Evolutionary conservation across 208 protist species (phyloP).

Genomic region (Eutreptiella sp.): DNA sequence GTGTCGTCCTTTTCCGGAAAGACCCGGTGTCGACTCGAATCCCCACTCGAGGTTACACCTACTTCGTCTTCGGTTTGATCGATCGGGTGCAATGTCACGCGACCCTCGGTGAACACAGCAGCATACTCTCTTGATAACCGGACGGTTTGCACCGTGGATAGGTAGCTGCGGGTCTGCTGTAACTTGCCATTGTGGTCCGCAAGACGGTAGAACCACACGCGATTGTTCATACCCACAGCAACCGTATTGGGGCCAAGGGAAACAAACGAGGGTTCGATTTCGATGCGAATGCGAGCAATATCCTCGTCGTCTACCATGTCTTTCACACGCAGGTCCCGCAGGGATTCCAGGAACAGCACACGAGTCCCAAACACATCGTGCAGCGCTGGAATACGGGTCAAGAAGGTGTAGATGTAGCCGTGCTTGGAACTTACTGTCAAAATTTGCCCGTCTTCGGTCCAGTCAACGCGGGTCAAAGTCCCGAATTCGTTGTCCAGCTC

Average conservation of each 20-base stretch:
- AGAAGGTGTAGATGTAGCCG: constrained; percentile 64
- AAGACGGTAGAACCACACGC: constrained; percentile 73
- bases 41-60: constrained; percentile 21
- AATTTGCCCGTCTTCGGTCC: constrained; percentile 80
- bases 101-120: constrained; percentile 70
- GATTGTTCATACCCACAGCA: constrained; percentile 66
- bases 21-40: constrained; percentile 21
- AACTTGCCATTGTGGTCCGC: constrained; percentile 47
- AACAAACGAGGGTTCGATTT: constrained; percentile 74
- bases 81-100: constrained; percentile 70
- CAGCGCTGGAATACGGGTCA: constrained; percentile 66
- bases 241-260: constrained; percentile 66
- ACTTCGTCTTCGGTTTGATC: constrained; percentile 37
- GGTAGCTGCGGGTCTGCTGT: constrained; percentile 50
- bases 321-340: constrained; percentile 69
- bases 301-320: constrained; percentile 59
- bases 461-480: constrained; percentile 47
- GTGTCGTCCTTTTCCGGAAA: constrained; percentile 55
- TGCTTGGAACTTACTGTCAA: constrained; percentile 61
- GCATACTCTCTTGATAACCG: constrained; percentile 64
- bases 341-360: constrained; percentile 70
- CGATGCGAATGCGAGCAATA: constrained; percentile 59
- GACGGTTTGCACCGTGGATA: constrained; percentile 54
- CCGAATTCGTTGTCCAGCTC: constrained; percentile 65
- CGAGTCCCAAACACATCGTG: constrained; percentile 54